Evolutionary conservation across 306 rosid genomes (phyloP).

Genomic region (Quercus engelmannii): DNA sequence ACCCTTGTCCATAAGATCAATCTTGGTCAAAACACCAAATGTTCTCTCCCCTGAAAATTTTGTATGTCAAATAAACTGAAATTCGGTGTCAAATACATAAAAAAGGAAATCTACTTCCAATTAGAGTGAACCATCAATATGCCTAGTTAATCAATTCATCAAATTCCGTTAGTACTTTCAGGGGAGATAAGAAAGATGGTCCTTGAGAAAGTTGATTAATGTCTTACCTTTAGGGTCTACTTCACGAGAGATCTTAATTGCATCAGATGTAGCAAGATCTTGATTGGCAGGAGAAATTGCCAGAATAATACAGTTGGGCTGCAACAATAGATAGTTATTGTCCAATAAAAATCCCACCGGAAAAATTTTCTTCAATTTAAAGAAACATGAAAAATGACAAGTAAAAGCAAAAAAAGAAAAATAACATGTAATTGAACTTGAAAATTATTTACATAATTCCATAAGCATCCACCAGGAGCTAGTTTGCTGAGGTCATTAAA

Average conservation of each 20-base stretch:
- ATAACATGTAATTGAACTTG: not conserved
- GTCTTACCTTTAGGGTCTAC: conserved; percentile 86
- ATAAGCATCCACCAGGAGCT: not conserved
- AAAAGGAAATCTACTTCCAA: not conserved
- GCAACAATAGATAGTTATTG: conserved; percentile 35
- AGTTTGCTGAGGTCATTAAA: not conserved
- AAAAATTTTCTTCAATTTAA: not conserved
- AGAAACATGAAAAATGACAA: not conserved
- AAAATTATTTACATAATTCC: not conserved
- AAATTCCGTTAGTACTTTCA: not conserved
- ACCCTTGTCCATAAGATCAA: conserved; percentile 98
- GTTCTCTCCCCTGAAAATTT: conserved; percentile 80
- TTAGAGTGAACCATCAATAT: not conserved
- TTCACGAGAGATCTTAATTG: conserved; percentile 88
- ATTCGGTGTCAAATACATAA: not conserved
- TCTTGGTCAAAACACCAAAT: conserved; percentile 87
- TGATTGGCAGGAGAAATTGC: conserved; percentile 98
- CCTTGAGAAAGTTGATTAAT: conserved; percentile 1
- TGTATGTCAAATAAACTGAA: not conserved
- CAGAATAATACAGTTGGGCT: conserved; percentile 90
- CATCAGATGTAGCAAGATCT: conserved; percentile 99
- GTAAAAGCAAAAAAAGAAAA: not conserved
- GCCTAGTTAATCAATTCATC: not conserved
- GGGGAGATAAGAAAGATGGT: not conserved
- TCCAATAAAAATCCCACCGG: not conserved